phyloP scores from a whole-genome alignment of 1,139 yeast species.

The Yamadazyma aaseri region DNA sequence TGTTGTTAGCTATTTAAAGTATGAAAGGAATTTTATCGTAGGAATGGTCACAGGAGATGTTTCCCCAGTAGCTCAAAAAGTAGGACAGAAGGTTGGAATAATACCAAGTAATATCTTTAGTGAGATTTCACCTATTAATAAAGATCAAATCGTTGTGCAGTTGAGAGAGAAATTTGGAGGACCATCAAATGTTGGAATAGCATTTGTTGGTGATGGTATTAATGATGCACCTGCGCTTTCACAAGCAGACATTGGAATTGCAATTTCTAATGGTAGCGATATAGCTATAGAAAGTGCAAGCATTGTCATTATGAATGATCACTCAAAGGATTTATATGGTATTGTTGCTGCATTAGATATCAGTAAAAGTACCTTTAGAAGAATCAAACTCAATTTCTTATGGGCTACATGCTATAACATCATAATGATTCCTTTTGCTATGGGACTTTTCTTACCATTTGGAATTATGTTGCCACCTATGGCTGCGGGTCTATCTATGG shows the following conservation, averaged over 20 bases:
- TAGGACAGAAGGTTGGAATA: slow-evolving; percentile 71
- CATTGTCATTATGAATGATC: slow-evolving; percentile 58
- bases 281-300: slow-evolving; percentile 97
- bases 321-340: slow-evolving; percentile 51
- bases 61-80: slow-evolving; percentile 55
- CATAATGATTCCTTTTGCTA: slow-evolving; percentile 91
- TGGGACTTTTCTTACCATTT: slow-evolving; percentile 84
- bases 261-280: slow-evolving; percentile 90
- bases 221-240: slow-evolving; percentile 96
- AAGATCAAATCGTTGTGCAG: slow-evolving; percentile 62
- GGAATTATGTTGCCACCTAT: slow-evolving; percentile 82
- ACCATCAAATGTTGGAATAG: slow-evolving; percentile 44
- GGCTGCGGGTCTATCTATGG: slow-evolving; percentile 93
- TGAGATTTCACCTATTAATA: slow-evolving; percentile 74
- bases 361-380: slow-evolving; percentile 63
- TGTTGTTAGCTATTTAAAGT: slow-evolving; percentile 56
- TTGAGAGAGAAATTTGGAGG: slow-evolving; percentile 50
- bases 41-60: slow-evolving; percentile 94
- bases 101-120: slow-evolving; percentile 65
- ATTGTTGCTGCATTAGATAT: slow-evolving; percentile 74
- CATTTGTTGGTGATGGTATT: slow-evolving; percentile 95
- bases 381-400: slow-evolving; percentile 77
- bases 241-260: slow-evolving; percentile 84
- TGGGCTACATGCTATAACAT: slow-evolving; percentile 87
- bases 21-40: slow-evolving; percentile 55